Base-by-base conservation (phyloP, 257 asterid species). In the Solanum sparsipilum region DNA sequence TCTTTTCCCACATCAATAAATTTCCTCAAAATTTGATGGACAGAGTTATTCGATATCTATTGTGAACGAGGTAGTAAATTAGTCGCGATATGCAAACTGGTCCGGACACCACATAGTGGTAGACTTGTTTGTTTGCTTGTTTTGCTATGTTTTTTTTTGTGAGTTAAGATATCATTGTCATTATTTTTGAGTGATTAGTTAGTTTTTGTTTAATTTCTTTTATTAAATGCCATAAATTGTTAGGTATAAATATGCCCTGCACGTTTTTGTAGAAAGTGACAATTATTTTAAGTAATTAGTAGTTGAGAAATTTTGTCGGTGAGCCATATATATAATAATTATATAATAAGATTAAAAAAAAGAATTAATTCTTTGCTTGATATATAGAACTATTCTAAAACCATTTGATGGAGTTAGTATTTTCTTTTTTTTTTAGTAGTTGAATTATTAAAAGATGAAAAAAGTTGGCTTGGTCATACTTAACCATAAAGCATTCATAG, bases 291-390 rank as follows among this genome's bases (percentile, higher is more conserved):
- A 85, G 44, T 74, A 46, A 74, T 70, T 58, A 86, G 74, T 88
- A 87, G 91, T 91, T 81, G 27, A 46, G 71, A 85, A 41, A 52
- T 25, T 39, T 34, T 88, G 93, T 92, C 91, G 92, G 94, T 92
- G 93, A 36, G 87, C 5, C 39, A 44, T 25, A 81, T 72, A 56
- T 52, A 52, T 52, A 52, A 16, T 52, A 18, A 52, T 52, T 52
- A 52, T 56, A 44, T 18, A 20, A 18, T 3, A 46, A 20, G 18
- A 5, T 63, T 21, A 58, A 58, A 8, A 39, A 23, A 41, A 81
- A 81, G 68, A 81, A 81, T 27, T 81, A 46, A 6, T 81, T 81
- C 85, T 81, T 81, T 81, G 68, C 85, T 81, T 81, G 41, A 46
- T 16, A 18, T 16, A 81, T 81, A 18, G 20, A 9, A 27, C 3